Evolutionary conservation across 306 rosid species (phyloP).

Genomic region (Rosa chinensis): DNA sequence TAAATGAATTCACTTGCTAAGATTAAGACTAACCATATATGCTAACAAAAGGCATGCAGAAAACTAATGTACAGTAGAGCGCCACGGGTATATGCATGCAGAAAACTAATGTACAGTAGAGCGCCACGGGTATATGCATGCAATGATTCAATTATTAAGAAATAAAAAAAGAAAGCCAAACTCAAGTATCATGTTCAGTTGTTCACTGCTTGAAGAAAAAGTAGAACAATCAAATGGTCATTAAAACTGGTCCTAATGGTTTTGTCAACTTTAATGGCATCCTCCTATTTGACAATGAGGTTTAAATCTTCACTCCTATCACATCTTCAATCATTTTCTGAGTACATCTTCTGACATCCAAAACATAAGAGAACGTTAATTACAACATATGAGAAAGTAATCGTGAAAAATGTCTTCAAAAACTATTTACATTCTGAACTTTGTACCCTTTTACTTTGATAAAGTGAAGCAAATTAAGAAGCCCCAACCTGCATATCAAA

Average conservation of each 20-base stretch:
- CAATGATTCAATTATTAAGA: too few species aligned
- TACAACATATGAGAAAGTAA: slow-evolving; percentile 24
- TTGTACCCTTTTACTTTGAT: slow-evolving; percentile 76
- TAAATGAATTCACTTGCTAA: too few species aligned
- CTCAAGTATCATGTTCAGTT: too few species aligned
- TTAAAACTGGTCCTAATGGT: not conserved
- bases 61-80: too few species aligned
- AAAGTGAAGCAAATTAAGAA: slow-evolving; percentile 59
- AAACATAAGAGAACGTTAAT: slow-evolving; percentile 11
- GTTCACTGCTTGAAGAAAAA: too few species aligned
- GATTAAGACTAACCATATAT: too few species aligned
- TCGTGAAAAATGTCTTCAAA: not conserved
- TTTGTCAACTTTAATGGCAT: slow-evolving; percentile 24
- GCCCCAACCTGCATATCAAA: slow-evolving; percentile 78
- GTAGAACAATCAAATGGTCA: too few species aligned
- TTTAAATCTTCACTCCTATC: slow-evolving; percentile 62
- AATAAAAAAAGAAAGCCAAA: too few species aligned
- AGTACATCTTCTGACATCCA: slow-evolving; percentile 58
- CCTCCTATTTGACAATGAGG: slow-evolving; percentile 64
- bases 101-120: too few species aligned
- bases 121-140: too few species aligned
- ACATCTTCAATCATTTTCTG: slow-evolving; percentile 71
- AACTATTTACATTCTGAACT: slow-evolving; percentile 11
- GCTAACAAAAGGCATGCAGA: too few species aligned
- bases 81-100: too few species aligned